Evolutionary conservation across 257 asterid genomes (phyloP).

Genomic region (Solanum clarkiae): DNA sequence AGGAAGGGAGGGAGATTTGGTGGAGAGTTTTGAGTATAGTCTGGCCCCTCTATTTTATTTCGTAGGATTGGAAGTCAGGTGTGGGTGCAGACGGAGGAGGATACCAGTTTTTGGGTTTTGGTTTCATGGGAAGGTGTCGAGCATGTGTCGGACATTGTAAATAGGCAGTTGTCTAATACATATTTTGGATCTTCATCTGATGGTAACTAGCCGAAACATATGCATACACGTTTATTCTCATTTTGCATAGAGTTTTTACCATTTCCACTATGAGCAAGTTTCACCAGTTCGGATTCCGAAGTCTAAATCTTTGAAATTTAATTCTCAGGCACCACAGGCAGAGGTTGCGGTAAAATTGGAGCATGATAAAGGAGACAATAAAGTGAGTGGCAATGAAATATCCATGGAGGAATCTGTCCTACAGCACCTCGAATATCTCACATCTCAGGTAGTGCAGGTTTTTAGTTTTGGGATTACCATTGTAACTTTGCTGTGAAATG

Average conservation of each 20-base stretch:
- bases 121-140: neutral
- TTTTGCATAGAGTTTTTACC: neutral
- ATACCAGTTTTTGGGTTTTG: neutral
- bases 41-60: neutral
- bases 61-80: neutral
- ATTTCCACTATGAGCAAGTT: neutral
- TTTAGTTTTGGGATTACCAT: neutral
- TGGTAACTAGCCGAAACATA: neutral
- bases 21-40: neutral
- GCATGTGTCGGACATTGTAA: neutral
- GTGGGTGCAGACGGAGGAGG: neutral
- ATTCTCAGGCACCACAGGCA: conserved; percentile 9
- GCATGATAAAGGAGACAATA: conserved; percentile 2
- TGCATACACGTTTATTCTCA: neutral
- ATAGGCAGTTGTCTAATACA: neutral
- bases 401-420: conserved; percentile 20
- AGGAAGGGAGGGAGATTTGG: neutral
- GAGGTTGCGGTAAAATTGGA: conserved; percentile 1
- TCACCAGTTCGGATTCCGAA: neutral
- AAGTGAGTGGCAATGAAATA: conserved; percentile 1
- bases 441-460: conserved; percentile 23
- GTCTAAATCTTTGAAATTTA: neutral
- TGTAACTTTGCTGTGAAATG: neutral
- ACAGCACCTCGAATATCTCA: conserved; percentile 22
- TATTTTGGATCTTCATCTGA: neutral